phyloP scores from a whole-genome alignment of 257 asterid genomes.

The Nicotiana obtusifolia region DNA sequence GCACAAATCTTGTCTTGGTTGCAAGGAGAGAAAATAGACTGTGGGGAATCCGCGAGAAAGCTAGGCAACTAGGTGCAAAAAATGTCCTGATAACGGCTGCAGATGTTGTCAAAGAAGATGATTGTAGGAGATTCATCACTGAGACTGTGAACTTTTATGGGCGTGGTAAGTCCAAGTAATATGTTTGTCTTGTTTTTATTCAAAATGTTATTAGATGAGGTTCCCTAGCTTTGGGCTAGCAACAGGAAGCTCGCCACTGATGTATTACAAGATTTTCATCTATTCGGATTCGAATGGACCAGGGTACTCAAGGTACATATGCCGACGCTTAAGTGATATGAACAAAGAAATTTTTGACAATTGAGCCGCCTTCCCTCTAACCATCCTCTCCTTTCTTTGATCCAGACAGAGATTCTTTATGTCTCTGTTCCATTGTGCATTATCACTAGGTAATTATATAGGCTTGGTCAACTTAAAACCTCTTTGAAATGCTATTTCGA shows the following conservation, averaged over 20 bases:
- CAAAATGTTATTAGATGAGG: background rate
- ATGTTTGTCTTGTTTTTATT: background rate
- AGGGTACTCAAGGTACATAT: background rate
- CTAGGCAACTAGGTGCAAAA: conserved; percentile 52
- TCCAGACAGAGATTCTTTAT: background rate
- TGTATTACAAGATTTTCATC: background rate
- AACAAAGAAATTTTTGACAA: background rate
- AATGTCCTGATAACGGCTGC: conserved; percentile 72
- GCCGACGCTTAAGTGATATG: background rate
- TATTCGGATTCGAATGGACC: background rate
- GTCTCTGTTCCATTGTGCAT: background rate
- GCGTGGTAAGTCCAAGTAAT: conserved; percentile 29
- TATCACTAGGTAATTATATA: background rate
- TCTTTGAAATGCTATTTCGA: background rate
- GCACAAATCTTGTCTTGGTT: conserved; percentile 67
- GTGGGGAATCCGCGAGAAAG: conserved; percentile 67
- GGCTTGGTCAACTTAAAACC: background rate
- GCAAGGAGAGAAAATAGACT: conserved; percentile 76
- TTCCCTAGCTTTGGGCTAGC: too few relatives aligned
- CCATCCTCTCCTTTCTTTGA: background rate
- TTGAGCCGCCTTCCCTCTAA: background rate
- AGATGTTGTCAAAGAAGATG: conserved; percentile 90
- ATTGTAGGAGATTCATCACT: conserved; percentile 64
- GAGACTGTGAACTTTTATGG: conserved; percentile 60
- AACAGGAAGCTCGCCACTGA: background rate